These are phyloP conservation scores for Coemansia umbellata DNA, from an alignment of 192 early-diverging fungal genomes.

Conservation along the genomic window DNA sequence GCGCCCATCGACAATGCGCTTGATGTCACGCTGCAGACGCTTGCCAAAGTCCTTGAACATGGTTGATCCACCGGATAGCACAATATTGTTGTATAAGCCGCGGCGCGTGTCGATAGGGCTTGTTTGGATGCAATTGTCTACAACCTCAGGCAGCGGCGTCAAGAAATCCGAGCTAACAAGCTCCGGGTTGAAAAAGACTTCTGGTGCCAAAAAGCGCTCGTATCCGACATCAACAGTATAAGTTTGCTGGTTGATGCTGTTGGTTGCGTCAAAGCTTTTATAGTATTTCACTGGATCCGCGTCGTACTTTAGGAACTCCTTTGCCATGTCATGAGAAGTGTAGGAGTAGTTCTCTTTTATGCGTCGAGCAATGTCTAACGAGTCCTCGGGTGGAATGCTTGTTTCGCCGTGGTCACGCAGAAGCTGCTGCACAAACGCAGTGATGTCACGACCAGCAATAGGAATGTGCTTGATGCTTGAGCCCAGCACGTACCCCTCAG, in stretches of 20 bases:
- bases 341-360: constrained; percentile 98
- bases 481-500: constrained; percentile 97
- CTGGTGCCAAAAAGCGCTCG: constrained; percentile 98
- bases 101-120: constrained; percentile 96
- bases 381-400: constrained; percentile 94
- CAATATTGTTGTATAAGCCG: constrained; percentile 99
- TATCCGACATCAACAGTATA: constrained; percentile 96
- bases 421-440: constrained; percentile 96
- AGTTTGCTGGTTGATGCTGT: constrained; percentile 77
- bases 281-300: constrained; percentile 86
- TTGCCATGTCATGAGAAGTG: constrained; percentile 94
- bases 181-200: constrained; percentile 99
- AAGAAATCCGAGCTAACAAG: constrained; percentile 95
- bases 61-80: constrained; percentile 96
- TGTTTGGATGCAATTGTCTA: constrained; percentile 93
- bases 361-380: constrained; percentile 85
- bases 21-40: constrained; percentile 93
- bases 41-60: constrained; percentile 98
- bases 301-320: constrained; percentile 94
- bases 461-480: constrained; percentile 98
- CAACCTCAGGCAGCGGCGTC: constrained; percentile 92
- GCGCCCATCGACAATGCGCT: constrained; percentile 74
- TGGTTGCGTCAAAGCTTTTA: constrained; percentile 78
- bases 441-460: constrained; percentile 97
- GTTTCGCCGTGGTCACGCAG: constrained; percentile 93